Base-by-base conservation (phyloP, 2,329 filamentous ascomycete species). In the Penicillium frequentans region DNA sequence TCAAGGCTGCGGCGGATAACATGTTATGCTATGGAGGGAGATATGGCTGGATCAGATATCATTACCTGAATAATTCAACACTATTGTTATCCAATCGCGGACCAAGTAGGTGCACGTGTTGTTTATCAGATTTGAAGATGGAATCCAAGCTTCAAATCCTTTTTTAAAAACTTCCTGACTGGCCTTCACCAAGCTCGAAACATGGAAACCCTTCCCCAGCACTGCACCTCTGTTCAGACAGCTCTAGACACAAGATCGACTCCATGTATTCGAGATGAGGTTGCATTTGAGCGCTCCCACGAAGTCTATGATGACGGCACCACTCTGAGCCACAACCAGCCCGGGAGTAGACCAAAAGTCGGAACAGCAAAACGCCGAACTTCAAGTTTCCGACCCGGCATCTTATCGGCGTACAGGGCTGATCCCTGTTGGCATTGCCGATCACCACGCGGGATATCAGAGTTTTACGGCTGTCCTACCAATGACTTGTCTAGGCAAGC, bases 301-400 rank as follows among this genome's bases (percentile, higher is more conserved):
- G 16, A 44, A 37, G 26, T 21, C 19, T 44, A 45, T 49, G 50
- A 58, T 54, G 56, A 48, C 56, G 50, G 46, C 53, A 54, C 37
- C 37, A 47, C 35, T 31, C 47, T 19, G 31, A 49, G 19, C 46
- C 29, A 27, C n/a, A 47, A 47, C 5, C 35, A 39, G n/a, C 14
- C n/a, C 35, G 35, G 35, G 16, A 19, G 9, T 19, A 5, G 16
- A 56, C 54, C n/a, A 44, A 33, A 14, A n/a, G 23, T 26, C 27
- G 13, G 23, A 16, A 44, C 46, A 27, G 46, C 49, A 16, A 5
- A 31, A 48, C 49, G 49, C 42, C 39, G 39, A 42, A 42, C 19
- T 42, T 23, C 39, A 42, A 19, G 13, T 42, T 42, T 23, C 49
- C 49, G 29, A 46, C 52, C 11, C 14, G 11, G 10, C n/a, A 42